Base-by-base conservation (phyloP, 2,329 filamentous ascomycete genomes). In the Boeremia exigua region DNA sequence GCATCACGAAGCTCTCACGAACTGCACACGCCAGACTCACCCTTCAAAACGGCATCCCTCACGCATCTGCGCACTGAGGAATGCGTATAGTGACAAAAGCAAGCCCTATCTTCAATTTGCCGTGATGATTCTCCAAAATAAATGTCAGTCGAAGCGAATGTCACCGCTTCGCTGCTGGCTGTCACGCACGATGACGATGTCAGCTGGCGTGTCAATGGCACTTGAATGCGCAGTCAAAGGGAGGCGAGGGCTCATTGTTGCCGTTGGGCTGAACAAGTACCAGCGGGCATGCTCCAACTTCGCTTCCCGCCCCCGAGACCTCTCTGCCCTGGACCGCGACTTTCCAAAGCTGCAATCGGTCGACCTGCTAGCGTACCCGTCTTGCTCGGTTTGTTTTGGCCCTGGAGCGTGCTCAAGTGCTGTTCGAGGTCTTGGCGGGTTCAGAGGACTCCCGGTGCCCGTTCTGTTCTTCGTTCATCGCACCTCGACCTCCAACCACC, bases 401-500 rank as follows among this genome's bases (percentile, higher is more conserved):
- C 46, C 53, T 53, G 54, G 44, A 48, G 42, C 39, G 48, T 63
- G 56, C 53, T 46, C 47, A 23, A 55, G 25, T 36, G 52, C 54
- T 61, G 62, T 60, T 60, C 54, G 46, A 51, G 44, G 53, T 30
- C 69, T 67, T 70, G 66, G 70, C 64, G 52, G 32, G 11, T 39
- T 48, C 45, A 32, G 25, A 47, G 47, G 40, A 23, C 40, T 32
- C 44, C 34, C 32, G 47, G 39, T 10, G 40, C 30, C 28, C 19
- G 30, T 42, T 47, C 42, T 48, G 44, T 42, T 50, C 40, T 29
- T 62, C 56, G 34, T 51, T 48, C 53, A 45, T 54, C 53, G 54
- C 51, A 54, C 27, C 50, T 57, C 64, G 49, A 65, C 63, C 58
- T 62, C 71, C 70, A 71, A 67, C 71, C 71, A 69, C 70, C 49